Evolutionary conservation across 2,329 filamentous ascomycete species (phyloP).

Genomic region (Aspergillus sergii): DNA sequence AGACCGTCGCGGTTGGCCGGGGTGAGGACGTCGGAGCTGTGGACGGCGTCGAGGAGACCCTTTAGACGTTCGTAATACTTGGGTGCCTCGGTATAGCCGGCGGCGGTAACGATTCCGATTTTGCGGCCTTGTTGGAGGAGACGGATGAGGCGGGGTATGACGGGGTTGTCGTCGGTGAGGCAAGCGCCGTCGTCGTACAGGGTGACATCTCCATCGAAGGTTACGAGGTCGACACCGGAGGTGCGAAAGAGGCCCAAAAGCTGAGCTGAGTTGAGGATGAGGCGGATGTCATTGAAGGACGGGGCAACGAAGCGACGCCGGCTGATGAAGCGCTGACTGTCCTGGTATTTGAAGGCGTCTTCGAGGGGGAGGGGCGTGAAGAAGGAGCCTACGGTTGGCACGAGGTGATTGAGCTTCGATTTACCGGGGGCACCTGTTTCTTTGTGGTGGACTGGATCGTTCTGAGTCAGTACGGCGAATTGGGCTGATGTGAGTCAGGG

Average conservation of each 20-base stretch:
- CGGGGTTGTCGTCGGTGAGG: constrained; percentile 72
- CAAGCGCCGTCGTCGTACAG: constrained; percentile 89
- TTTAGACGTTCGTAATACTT: constrained; percentile 85
- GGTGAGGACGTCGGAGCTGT: constrained; percentile 62
- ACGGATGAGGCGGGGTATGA: constrained; percentile 69
- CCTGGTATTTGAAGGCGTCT: constrained; percentile 89
- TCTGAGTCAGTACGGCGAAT: not conserved
- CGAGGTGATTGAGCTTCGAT: constrained; percentile 89
- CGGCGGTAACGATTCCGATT: constrained; percentile 94
- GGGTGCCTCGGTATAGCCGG: constrained; percentile 85
- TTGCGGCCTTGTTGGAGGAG: constrained; percentile 77
- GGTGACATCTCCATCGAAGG: constrained; percentile 97
- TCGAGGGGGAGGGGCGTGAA: constrained; percentile 87
- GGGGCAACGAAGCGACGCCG: constrained; percentile 90
- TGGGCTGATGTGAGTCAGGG: not conserved
- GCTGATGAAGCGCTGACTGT: constrained; percentile 81
- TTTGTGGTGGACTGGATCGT: constrained; percentile 67
- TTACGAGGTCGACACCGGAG: constrained; percentile 78
- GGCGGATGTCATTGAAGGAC: constrained; percentile 93
- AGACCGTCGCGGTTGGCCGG: constrained; percentile 72
- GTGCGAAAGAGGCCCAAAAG: constrained; percentile 81
- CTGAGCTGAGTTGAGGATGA: constrained; percentile 93
- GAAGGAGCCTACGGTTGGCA: constrained; percentile 89
- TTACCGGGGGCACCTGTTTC: constrained; percentile 65
- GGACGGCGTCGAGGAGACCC: constrained; percentile 80